phyloP scores from a whole-genome alignment of 345 rosid species.

The Euphorbia lathyris region DNA sequence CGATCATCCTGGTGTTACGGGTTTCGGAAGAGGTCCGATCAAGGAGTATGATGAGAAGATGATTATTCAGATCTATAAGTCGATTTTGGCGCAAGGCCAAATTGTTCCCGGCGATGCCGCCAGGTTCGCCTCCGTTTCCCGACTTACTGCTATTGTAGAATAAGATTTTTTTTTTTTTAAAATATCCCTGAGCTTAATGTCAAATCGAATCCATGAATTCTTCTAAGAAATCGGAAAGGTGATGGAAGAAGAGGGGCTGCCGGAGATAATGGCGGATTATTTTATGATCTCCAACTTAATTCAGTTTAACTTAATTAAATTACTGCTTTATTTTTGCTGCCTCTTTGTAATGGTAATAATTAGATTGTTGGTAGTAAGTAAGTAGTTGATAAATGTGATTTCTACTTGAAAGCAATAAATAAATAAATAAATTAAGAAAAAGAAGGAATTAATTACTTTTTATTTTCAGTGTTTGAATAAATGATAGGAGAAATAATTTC shows the following conservation, averaged over 20 bases:
- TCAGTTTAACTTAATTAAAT: neutral
- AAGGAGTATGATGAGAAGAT: constrained; percentile 59
- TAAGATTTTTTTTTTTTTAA: neutral
- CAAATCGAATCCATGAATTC: neutral
- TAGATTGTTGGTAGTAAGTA: neutral
- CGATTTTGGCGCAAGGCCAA: constrained; percentile 47
- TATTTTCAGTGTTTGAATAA: neutral
- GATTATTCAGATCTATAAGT: constrained; percentile 67
- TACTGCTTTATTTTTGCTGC: neutral
- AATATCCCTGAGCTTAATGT: neutral
- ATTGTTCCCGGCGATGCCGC: constrained; percentile 38
- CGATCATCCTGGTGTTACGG: constrained; percentile 14
- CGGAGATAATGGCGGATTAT: neutral
- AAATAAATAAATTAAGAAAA: constrained; percentile 2
- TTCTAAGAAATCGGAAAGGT: neutral
- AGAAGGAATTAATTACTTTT: neutral
- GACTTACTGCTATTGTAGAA: constrained; percentile 23
- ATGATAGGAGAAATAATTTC: neutral
- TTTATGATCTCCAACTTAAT: neutral
- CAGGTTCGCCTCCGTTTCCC: constrained; percentile 24
- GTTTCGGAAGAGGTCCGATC: constrained; percentile 27
- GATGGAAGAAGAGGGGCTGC: neutral
- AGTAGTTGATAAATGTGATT: neutral
- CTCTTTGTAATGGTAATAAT: neutral
- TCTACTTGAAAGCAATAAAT: neutral